phyloP scores from a whole-genome alignment of 345 rosid species.

The Noccaea bulbosa region DNA sequence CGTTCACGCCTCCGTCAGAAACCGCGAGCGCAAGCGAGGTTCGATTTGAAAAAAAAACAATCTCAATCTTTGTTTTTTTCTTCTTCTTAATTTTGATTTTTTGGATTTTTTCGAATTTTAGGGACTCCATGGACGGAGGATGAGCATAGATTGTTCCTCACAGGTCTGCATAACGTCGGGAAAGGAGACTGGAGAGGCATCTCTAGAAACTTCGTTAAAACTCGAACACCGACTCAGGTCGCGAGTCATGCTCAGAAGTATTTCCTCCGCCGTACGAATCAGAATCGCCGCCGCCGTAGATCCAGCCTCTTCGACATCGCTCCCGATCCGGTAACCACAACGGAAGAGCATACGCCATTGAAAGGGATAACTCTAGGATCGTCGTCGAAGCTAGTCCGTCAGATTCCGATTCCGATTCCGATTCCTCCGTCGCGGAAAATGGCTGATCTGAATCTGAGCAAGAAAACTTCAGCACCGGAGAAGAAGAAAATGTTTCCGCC shows the following conservation, averaged over 20 bases:
- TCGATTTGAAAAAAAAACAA: background rate
- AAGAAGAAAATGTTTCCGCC: conserved; percentile 43
- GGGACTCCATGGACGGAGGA: conserved; percentile 91
- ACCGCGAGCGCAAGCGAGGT: conserved; percentile 83
- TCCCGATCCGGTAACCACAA: conserved; percentile 52
- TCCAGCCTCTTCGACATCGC: conserved; percentile 79
- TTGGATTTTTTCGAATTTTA: conserved; percentile 16
- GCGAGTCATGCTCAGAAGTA: conserved; percentile 90
- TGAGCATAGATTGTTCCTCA: conserved; percentile 64
- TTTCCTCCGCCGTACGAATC: conserved; percentile 68
- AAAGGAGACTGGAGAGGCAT: conserved; percentile 91
- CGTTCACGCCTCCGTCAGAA: conserved; percentile 64
- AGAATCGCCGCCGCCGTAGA: conserved; percentile 71
- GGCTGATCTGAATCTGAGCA: conserved; percentile 66
- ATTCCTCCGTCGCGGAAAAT: conserved; percentile 68
- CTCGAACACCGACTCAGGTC: conserved; percentile 81
- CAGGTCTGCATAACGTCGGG: conserved; percentile 72
- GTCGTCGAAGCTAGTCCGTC: conserved; percentile 56
- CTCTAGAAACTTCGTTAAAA: conserved; percentile 76
- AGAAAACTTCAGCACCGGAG: conserved; percentile 24
- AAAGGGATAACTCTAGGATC: no score
- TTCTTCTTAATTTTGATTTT: background rate
- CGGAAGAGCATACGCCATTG: conserved; percentile 35
- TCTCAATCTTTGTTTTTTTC: background rate
- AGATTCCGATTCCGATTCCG: conserved; percentile 55